Percentiles rank a stretch among this genome's conserved stretches.
Conservation (phyloP, 306 rosid species). For the Prinsepia uniflora region DNA sequence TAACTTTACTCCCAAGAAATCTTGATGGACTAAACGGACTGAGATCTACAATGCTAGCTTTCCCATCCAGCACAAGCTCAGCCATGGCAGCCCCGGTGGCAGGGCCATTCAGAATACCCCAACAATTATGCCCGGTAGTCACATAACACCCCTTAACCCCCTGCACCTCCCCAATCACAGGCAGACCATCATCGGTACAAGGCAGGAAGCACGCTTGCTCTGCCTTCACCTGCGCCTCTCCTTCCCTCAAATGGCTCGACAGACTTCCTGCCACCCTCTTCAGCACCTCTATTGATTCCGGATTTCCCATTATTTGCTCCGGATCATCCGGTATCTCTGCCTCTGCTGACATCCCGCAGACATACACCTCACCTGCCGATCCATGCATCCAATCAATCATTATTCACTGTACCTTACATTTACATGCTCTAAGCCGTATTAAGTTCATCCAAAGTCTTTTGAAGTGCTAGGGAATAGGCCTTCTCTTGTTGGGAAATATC, state of each 20-base stretch:
- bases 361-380: constrained; percentile 80
- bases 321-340: constrained; percentile 78
- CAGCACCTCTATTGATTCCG: constrained; percentile 52
- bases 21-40: constrained; percentile 63
- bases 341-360: constrained; percentile 75
- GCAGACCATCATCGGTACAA: constrained; percentile 61
- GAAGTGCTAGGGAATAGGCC: not conserved
- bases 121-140: constrained; percentile 81
- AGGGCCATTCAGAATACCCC: constrained; percentile 94
- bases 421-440: not conserved
- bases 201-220: constrained; percentile 94
- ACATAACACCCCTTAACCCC: constrained; percentile 69
- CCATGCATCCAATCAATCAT: constrained; percentile 12
- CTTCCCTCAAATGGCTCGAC: constrained; percentile 67
- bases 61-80: constrained; percentile 72
- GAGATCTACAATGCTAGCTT: constrained; percentile 67
- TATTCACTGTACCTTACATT: not conserved
- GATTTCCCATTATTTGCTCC: constrained; percentile 47
- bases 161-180: constrained; percentile 69
- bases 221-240: constrained; percentile 59
- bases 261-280: constrained; percentile 72
- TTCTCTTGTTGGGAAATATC: not conserved
- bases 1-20: constrained; percentile 27
- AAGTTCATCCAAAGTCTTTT: not conserved
- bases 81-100: constrained; percentile 93